Evolutionary conservation across 768 basidiomycete species (phyloP).

Genomic region (Mycena alexandri): DNA sequence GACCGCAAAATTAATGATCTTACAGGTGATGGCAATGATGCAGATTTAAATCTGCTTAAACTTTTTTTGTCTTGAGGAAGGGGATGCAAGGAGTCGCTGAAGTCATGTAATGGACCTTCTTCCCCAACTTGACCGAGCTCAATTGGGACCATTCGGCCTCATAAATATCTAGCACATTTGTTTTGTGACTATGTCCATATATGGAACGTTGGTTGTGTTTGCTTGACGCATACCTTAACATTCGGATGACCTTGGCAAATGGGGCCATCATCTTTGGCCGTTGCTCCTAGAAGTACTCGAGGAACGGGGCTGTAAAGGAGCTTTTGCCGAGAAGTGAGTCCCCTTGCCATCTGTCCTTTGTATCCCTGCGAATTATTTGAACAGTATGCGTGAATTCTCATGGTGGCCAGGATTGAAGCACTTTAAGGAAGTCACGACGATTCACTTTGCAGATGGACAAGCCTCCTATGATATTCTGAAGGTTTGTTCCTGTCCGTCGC

Average conservation of each 20-base stretch:
- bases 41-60: too few relatives aligned
- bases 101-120: too few relatives aligned
- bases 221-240: too few relatives aligned
- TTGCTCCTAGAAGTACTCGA: constrained; percentile 39
- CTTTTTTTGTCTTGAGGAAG: too few relatives aligned
- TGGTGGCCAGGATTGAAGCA: constrained; percentile 47
- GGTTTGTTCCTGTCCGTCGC: constrained; percentile 21
- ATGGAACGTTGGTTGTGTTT: too few relatives aligned
- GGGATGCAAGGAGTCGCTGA: too few relatives aligned
- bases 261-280: constrained; percentile 43
- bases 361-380: neutral
- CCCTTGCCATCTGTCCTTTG: constrained; percentile 3
- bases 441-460: constrained; percentile 46
- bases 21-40: too few relatives aligned
- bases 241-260: constrained; percentile 45
- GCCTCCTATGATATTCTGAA: constrained; percentile 45
- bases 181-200: too few relatives aligned
- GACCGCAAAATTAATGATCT: too few relatives aligned
- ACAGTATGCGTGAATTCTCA: constrained; percentile 46
- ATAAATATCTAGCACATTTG: too few relatives aligned
- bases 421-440: constrained; percentile 44
- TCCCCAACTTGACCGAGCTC: too few relatives aligned
- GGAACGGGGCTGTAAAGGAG: constrained; percentile 26
- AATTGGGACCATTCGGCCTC: too few relatives aligned
- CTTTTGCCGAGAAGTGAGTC: constrained; percentile 38